Percentiles rank a stretch among this genome's conserved stretches.
Evolutionary conservation across 2,329 filamentous ascomycete species (phyloP).

Genomic region (Exophiala xenobiotica): DNA sequence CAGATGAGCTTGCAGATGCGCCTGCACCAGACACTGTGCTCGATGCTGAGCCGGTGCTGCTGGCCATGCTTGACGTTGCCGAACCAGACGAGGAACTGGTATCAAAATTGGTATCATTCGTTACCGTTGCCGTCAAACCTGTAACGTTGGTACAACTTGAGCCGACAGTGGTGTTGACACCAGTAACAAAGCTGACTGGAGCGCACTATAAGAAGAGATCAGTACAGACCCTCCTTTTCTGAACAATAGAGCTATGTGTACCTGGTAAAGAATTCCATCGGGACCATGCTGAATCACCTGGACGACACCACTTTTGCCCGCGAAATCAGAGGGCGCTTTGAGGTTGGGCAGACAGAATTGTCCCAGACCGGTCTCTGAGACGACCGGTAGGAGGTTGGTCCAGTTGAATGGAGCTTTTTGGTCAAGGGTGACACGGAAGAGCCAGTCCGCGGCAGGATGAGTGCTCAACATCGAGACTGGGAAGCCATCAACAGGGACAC

Average conservation of each 20-base stretch:
- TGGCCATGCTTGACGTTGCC: slow-evolving; percentile 4
- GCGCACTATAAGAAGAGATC: slow-evolving; percentile 19
- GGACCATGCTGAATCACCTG: slow-evolving; percentile 23
- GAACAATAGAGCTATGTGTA: not conserved
- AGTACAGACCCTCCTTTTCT: not conserved
- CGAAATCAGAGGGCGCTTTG: slow-evolving; percentile 29
- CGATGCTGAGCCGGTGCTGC: slow-evolving; percentile 7
- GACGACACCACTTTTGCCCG: slow-evolving; percentile 19
- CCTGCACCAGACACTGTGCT: slow-evolving; percentile 6
- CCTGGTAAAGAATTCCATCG: slow-evolving; percentile 27
- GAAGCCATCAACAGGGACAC: slow-evolving; percentile 48
- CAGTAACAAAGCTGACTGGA: slow-evolving; percentile 26
- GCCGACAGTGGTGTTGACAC: slow-evolving; percentile 17
- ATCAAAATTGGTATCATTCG: slow-evolving; percentile 18
- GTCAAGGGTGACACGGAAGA: slow-evolving; percentile 50
- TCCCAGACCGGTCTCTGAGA: slow-evolving; percentile 61
- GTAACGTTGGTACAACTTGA: slow-evolving; percentile 60
- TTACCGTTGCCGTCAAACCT: slow-evolving; percentile 48
- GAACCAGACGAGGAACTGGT: slow-evolving; percentile 6
- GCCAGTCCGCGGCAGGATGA: slow-evolving; percentile 26
- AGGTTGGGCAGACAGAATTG: slow-evolving; percentile 66
- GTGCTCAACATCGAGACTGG: slow-evolving; percentile 47
- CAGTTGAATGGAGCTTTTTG: slow-evolving; percentile 65
- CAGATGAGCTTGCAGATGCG: slow-evolving; percentile 12
- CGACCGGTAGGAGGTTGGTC: slow-evolving; percentile 58